A percentile compares a stretch with the other conserved stretches of the same genome.
Conservation (phyloP, 768 basidiomycete species). For the Tricholoma bakamatsutake region DNA sequence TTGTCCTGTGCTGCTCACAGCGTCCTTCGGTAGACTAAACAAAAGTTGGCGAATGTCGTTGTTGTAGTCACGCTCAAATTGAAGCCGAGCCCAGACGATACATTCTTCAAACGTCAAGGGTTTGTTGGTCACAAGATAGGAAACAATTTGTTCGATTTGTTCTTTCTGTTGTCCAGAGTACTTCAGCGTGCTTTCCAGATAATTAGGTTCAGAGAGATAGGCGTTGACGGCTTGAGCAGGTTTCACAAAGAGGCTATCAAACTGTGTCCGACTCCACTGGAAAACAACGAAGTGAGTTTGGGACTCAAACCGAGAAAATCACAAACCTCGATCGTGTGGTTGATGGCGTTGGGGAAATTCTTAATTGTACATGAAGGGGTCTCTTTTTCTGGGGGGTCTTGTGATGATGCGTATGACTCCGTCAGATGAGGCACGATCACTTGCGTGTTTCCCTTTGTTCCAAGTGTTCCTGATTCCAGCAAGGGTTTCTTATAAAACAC, state of each 20-base stretch:
- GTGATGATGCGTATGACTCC: slow-evolving; percentile 95
- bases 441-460: slow-evolving; percentile 97
- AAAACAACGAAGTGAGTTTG: not conserved
- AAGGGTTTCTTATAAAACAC: slow-evolving; percentile 95
- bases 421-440: slow-evolving; percentile 92
- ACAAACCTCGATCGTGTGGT: slow-evolving; percentile 92
- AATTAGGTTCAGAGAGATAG: slow-evolving; percentile 95
- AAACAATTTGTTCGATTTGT: slow-evolving; percentile 82
- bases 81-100: slow-evolving; percentile 91
- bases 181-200: slow-evolving; percentile 84
- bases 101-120: slow-evolving; percentile 97
- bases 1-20: slow-evolving; percentile 83
- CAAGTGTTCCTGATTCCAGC: slow-evolving; percentile 95
- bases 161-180: slow-evolving; percentile 89
- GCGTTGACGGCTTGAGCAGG: slow-evolving; percentile 92
- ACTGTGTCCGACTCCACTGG: slow-evolving; percentile 91
- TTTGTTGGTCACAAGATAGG: slow-evolving; percentile 86
- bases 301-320: not conserved
- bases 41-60: slow-evolving; percentile 91
- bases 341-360: slow-evolving; percentile 97
- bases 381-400: slow-evolving; percentile 98
- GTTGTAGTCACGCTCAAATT: slow-evolving; percentile 92
- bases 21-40: slow-evolving; percentile 93
- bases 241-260: slow-evolving; percentile 90
- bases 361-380: slow-evolving; percentile 96